Base-by-base conservation (phyloP, 495 filamentous ascomycete genomes). In the Parathielavia appendiculata region DNA sequence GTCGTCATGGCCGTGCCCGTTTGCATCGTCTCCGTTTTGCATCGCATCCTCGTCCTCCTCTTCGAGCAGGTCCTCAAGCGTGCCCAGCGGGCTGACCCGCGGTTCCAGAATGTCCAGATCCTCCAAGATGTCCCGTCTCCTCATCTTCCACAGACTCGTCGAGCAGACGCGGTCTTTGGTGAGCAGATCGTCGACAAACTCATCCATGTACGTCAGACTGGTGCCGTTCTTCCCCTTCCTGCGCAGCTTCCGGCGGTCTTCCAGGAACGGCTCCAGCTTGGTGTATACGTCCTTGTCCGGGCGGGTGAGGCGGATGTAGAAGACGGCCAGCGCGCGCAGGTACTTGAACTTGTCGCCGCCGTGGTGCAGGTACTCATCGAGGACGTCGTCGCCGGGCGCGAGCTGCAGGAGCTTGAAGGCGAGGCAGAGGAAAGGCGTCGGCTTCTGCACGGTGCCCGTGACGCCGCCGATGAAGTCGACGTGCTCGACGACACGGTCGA, bases 401-500 rank as follows among this genome's bases (percentile, higher is more conserved):
- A 99, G 81, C 72, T 96, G 91, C 16, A 97, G 81, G 22, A 99
- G 77, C 77, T 99, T 99, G 74, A 97, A 96, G 30, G 85, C 86
- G 13, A 99, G 83, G 66, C 93, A 99, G 17, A 99, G 83, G 65
- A 99, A 99, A 0, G 92, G 92, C 1, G 88, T 87, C 0, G 93
- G 91, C 60, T 88, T 87, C 67, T 95, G 91, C 36, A 82, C 78
- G 34, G 83, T 80, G 50, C 90, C 90, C 68, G 89, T 90, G 4
- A 89, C 91, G 64, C 93, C 93, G 56, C 91, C 95, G 53, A 98
- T 81, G 73, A 78, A 81, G 66, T 79, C 83, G 38, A 86, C 88
- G 60, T 95, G 77, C 58, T 91, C 87, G 38, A 88, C 86, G 3
- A 92, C 92, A 35, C 93, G 91, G 75, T 96, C 90, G 62, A 95